Evolutionary conservation across 306 rosid genomes (phyloP), one percentile per base, ranked within the genome.

Genomic region (Cyamopsis tetragonoloba): DNA sequence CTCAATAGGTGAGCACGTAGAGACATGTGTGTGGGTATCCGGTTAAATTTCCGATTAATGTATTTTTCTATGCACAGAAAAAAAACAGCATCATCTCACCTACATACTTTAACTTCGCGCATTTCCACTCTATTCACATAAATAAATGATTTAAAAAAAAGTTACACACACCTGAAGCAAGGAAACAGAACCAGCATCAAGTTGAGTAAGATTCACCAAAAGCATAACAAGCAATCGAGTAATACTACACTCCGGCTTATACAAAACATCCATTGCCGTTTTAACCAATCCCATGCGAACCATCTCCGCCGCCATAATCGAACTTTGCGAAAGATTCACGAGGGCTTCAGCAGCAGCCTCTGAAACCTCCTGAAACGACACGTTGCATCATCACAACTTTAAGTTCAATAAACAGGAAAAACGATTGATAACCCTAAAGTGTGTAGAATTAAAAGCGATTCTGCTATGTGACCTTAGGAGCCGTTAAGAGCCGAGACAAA

Each of bases 101-200:
- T 19, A 42, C 43, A 19, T 41, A 19, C 37, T 49, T 63, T 22
- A 6, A 47, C 54, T 28, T 31, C 3, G 6, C 6, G 20, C 27
- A 6, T 60, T 38, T 26, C 13, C 9, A 10, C 5, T 28, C 7
- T 1, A 5, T 37, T 58, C 19, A 13, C 24, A 7, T n/a, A n/a
- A n/a, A n/a, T n/a, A n/a, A n/a, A n/a, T n/a, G n/a, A n/a, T n/a
- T n/a, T n/a, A n/a, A n/a, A n/a, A n/a, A n/a, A n/a, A n/a, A n/a
- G n/a, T n/a, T n/a, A n/a, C n/a, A n/a, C 84, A 72, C 39, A 89
- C 98, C 98, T 92, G 98, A 55, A 92, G 96, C 81, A 89, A 78
- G 49, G 88, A 77, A 76, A 79, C 66, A 26, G 46, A 72, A 34
- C 96, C 96, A 35, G 73, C 80, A 72, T 84, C 93, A 51, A 78